These are phyloP conservation scores for Eucalyptus sp. DNA, from an alignment of 345 rosid species.

Conservation along the genomic window DNA sequence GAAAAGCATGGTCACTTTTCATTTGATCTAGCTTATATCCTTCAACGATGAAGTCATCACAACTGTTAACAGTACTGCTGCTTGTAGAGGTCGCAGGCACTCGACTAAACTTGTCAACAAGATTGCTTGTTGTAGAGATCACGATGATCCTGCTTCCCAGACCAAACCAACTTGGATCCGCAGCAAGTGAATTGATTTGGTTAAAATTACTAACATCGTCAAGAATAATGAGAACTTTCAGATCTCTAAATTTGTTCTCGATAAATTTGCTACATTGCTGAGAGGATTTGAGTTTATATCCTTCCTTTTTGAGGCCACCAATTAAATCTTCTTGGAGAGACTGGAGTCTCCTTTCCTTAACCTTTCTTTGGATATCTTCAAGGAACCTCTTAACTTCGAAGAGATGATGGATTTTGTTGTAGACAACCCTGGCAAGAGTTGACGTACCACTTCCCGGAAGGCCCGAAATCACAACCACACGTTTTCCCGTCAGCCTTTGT, in stretches of 20 bases:
- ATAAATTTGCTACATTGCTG: background rate
- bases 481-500: too few relatives aligned
- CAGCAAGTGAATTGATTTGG: background rate
- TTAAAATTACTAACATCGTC: background rate
- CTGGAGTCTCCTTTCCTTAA: background rate
- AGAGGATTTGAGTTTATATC: background rate
- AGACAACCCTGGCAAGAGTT: too few relatives aligned
- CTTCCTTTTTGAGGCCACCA: background rate
- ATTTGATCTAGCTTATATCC: background rate
- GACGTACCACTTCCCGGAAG: too few relatives aligned
- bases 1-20: background rate
- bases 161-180: background rate
- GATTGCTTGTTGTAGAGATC: background rate
- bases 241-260: background rate
- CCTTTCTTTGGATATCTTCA: background rate
- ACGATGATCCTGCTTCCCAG: background rate
- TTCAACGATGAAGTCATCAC: background rate
- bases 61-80: background rate
- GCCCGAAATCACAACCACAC: too few relatives aligned
- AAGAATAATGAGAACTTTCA: background rate
- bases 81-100: too few relatives aligned
- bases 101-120: background rate
- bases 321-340: background rate
- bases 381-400: background rate
- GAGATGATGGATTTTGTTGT: too few relatives aligned